These are phyloP conservation scores for Phytophthora brassicae DNA, from an alignment of 352 stramenopile genomes.

Conservation along the genomic window DNA sequence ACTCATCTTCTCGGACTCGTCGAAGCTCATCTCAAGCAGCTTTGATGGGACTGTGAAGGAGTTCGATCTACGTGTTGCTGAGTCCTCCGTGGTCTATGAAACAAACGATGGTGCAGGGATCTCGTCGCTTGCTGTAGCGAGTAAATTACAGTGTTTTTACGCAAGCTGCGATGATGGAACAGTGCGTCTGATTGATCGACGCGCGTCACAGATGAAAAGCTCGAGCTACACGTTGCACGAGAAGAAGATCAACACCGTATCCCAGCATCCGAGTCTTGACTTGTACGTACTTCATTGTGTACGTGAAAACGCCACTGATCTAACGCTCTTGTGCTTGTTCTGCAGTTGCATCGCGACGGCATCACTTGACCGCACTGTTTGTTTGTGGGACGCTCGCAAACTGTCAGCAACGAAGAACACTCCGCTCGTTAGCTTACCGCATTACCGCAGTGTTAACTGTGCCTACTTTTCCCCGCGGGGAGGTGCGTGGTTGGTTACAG, in stretches of 20 bases:
- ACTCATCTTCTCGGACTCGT: slow-evolving; percentile 61
- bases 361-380: slow-evolving; percentile 79
- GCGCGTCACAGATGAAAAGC: slow-evolving; percentile 29
- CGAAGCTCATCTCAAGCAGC: slow-evolving; percentile 66
- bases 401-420: slow-evolving; percentile 44
- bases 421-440: slow-evolving; percentile 59
- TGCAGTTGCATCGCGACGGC: slow-evolving; percentile 73
- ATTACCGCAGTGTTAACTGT: slow-evolving; percentile 83
- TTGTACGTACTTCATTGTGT: slow-evolving; percentile 46
- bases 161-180: slow-evolving; percentile 66
- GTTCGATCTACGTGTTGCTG: slow-evolving; percentile 64
- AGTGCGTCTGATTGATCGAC: slow-evolving; percentile 57
- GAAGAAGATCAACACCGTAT: slow-evolving; percentile 89
- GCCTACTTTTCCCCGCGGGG: slow-evolving; percentile 78
- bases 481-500: slow-evolving; percentile 73
- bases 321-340: slow-evolving; percentile 1
- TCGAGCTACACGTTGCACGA: slow-evolving; percentile 63
- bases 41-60: slow-evolving; percentile 70
- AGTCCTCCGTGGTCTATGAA: slow-evolving; percentile 61
- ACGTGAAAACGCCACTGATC: not conserved
- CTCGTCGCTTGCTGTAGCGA: slow-evolving; percentile 51
- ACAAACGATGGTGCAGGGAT: slow-evolving; percentile 47
- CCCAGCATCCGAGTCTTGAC: slow-evolving; percentile 57
- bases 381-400: slow-evolving; percentile 78
- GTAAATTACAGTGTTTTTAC: slow-evolving; percentile 39